Base-by-base conservation (phyloP, 768 basidiomycete genomes). In the Rhizopogon vulgaris region DNA sequence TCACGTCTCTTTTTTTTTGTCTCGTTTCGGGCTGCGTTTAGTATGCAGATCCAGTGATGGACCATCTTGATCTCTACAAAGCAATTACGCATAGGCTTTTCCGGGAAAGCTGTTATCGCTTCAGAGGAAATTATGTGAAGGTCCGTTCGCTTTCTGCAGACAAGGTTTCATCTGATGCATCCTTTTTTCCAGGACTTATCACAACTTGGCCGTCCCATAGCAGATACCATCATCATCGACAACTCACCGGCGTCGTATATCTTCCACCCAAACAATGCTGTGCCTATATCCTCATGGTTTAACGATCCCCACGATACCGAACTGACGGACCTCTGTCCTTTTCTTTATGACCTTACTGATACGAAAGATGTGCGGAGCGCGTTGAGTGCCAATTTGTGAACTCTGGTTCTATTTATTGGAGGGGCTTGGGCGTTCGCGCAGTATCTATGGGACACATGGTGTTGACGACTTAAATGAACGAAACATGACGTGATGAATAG, bases 41-140 rank as follows among this genome's bases (percentile, higher is more conserved):
- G 91, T 97, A 97, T 69, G 94, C 94, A 46, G 92, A 95, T 65
- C 94, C 94, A 3, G 94, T 97, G 8, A 75, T 97, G 37, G 92
- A 95, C 74, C 92, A 92, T 64, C 77, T 95, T 47, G 94, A 97
- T 63, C 73, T 87, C 25, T 83, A 92, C 70, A 84, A 80, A 55
- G 90, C 91, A 5, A 90, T 97, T 39, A 75, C 87, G 28, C 91
- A 97, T 67, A 79, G 94, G 53, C 73, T 97, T 38, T 97, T 94
- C 80, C 76, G 94, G 53, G 94, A 97, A 70, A 92, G 89, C 65
- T 97, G 94, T 70, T 95, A 93, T 67, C 94, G 93, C 62, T 92
- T 94, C 71, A 87, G 85, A 69, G 93, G 92, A 28, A 94, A 93
- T 72, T 96, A 95, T 66, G 92, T 96, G 69, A 96, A 96, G 80